phyloP scores from a whole-genome alignment of 768 basidiomycete species.

The Boletus insuetus region DNA sequence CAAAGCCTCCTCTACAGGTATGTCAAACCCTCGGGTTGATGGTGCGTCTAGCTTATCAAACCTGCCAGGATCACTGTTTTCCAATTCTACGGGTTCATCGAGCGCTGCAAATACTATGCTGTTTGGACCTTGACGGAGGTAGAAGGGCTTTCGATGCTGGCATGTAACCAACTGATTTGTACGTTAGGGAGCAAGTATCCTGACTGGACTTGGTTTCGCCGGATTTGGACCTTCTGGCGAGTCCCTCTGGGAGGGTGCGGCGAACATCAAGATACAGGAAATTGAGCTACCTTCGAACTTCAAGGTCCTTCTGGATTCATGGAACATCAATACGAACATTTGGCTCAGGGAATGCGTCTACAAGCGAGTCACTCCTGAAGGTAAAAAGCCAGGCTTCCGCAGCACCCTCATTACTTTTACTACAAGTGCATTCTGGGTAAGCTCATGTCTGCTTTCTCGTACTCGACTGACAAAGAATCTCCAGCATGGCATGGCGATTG shows the following conservation, averaged over 20 bases:
- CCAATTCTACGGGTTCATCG: constrained; percentile 76
- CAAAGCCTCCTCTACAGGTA: constrained; percentile 43
- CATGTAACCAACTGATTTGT: constrained; percentile 4
- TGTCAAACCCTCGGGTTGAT: neutral
- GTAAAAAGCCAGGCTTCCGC: constrained; percentile 87
- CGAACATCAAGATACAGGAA: constrained; percentile 75
- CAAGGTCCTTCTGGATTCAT: constrained; percentile 86
- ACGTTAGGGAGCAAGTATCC: constrained; percentile 81
- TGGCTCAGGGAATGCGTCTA: constrained; percentile 98
- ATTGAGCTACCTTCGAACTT: constrained; percentile 89
- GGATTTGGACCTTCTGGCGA: constrained; percentile 68
- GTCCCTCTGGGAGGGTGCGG: constrained; percentile 83
- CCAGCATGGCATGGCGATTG: constrained; percentile 86
- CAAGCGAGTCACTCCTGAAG: constrained; percentile 91
- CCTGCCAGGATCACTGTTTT: constrained; percentile 56
- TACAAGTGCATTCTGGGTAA: constrained; percentile 96
- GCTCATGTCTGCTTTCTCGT: constrained; percentile 20
- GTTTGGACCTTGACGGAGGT: constrained; percentile 94
- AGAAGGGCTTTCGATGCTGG: neutral
- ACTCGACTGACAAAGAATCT: neutral
- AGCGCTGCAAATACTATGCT: constrained; percentile 91
- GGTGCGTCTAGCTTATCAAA: neutral
- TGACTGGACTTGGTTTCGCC: constrained; percentile 93
- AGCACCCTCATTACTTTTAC: constrained; percentile 91
- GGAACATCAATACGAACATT: constrained; percentile 97